A percentile compares a stretch with the other conserved stretches of the same genome.
Evolutionary conservation across 1,284 basidiomycete species (phyloP).

Genomic region (Schizophyllum commune): DNA sequence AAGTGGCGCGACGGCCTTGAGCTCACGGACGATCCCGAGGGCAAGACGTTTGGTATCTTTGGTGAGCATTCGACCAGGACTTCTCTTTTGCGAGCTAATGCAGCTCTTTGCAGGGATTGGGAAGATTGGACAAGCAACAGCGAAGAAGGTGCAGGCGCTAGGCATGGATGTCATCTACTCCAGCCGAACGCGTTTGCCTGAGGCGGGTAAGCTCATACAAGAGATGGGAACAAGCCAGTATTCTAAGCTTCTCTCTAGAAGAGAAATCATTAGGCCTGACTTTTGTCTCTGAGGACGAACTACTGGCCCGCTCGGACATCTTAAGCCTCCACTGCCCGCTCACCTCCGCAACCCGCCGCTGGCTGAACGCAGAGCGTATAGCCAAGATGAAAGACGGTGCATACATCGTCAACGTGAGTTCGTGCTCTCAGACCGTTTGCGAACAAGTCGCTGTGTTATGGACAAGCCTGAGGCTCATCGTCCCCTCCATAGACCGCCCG

Average conservation of each 20-base stretch:
- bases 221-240: not conserved
- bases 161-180: slow-evolving; percentile 16
- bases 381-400: slow-evolving; percentile 13
- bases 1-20: slow-evolving; percentile 7
- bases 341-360: slow-evolving; percentile 9
- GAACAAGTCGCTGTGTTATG: no score
- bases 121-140: slow-evolving; percentile 12
- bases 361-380: slow-evolving; percentile 11
- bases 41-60: slow-evolving; percentile 13
- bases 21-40: not conserved
- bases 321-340: slow-evolving; percentile 13
- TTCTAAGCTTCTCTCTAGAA: slow-evolving; percentile 2
- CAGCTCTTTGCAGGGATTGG: slow-evolving; percentile 4
- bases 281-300: slow-evolving; percentile 10
- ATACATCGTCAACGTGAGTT: slow-evolving; percentile 10
- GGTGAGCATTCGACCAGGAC: not conserved
- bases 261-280: slow-evolving; percentile 4
- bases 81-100: no score
- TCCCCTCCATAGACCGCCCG: slow-evolving; percentile 7
- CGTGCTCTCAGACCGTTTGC: not conserved
- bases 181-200: slow-evolving; percentile 9
- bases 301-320: slow-evolving; percentile 11
- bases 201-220: not conserved
- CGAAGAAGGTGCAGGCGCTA: slow-evolving; percentile 12
- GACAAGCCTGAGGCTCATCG: no score